Evolutionary conservation across 805 yeast species (phyloP).

Genomic region (Suhomyces xylopsoci): DNA sequence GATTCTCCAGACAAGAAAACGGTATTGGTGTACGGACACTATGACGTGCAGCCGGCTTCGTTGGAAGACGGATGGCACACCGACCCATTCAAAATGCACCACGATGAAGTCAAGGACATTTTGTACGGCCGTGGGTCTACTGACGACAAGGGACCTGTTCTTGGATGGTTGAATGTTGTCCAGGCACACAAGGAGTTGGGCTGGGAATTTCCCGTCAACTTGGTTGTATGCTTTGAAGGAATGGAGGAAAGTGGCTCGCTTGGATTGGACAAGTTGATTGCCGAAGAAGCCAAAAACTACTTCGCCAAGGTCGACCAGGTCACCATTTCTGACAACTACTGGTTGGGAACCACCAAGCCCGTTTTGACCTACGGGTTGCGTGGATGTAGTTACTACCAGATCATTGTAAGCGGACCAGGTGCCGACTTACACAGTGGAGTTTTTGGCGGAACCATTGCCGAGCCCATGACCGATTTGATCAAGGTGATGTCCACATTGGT

Average conservation of each 20-base stretch:
- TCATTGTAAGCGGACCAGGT: slow-evolving; percentile 81
- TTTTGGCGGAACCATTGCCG: slow-evolving; percentile 96
- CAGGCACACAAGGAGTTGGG: slow-evolving; percentile 87
- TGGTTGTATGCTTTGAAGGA: slow-evolving; percentile 93
- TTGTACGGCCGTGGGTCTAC: slow-evolving; percentile 92
- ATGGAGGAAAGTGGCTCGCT: slow-evolving; percentile 98
- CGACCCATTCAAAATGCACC: slow-evolving; percentile 78
- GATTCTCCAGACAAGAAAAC: slow-evolving; percentile 79
- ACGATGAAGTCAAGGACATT: slow-evolving; percentile 57
- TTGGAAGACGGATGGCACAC: slow-evolving; percentile 92
- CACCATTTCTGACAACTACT: slow-evolving; percentile 94
- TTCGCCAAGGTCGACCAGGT: slow-evolving; percentile 91
- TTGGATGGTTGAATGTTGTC: slow-evolving; percentile 92
- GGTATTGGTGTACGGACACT: slow-evolving; percentile 91
- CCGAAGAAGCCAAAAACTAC: slow-evolving; percentile 70
- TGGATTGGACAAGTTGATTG: slow-evolving; percentile 83
- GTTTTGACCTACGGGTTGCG: slow-evolving; percentile 96
- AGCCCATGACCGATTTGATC: slow-evolving; percentile 92
- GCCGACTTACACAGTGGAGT: slow-evolving; percentile 98
- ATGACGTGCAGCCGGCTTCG: slow-evolving; percentile 97
- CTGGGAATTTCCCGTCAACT: slow-evolving; percentile 87
- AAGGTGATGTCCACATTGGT: slow-evolving; percentile 77
- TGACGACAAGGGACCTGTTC: slow-evolving; percentile 97
- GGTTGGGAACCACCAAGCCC: slow-evolving; percentile 97
- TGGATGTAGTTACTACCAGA: slow-evolving; percentile 92